phyloP scores from a whole-genome alignment of 345 rosid species.

The Corymbia maculata region DNA sequence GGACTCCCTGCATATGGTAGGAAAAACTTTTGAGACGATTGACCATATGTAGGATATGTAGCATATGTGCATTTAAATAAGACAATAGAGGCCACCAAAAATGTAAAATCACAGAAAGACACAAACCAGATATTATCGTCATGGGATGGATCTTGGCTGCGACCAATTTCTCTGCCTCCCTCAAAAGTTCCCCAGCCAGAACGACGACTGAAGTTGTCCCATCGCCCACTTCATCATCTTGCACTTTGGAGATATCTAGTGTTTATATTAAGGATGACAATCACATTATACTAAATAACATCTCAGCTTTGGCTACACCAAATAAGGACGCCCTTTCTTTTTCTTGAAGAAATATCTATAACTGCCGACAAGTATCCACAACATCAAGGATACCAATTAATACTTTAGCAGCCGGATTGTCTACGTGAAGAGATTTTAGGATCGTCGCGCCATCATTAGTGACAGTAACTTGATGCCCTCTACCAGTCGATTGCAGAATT shows the following conservation, averaged over 20 bases:
- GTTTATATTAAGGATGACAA: neutral
- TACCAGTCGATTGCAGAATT: slow-evolving; percentile 90
- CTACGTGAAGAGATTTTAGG: slow-evolving; percentile 85
- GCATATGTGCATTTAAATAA: neutral
- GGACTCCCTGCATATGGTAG: neutral
- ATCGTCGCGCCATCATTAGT: slow-evolving; percentile 98
- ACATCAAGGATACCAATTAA: slow-evolving; percentile 67
- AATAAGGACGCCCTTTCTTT: neutral
- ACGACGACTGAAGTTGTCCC: slow-evolving; percentile 99
- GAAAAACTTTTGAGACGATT: neutral
- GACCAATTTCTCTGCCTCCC: slow-evolving; percentile 93
- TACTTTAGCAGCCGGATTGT: slow-evolving; percentile 95
- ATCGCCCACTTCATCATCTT: slow-evolving; percentile 99
- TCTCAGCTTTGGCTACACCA: neutral
- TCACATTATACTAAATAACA: neutral
- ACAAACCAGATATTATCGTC: slow-evolving; percentile 80
- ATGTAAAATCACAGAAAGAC: neutral
- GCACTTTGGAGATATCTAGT: slow-evolving; percentile 92
- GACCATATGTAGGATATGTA: neutral
- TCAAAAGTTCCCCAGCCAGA: slow-evolving; percentile 89
- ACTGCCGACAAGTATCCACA: neutral
- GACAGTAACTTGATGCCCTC: slow-evolving; percentile 73
- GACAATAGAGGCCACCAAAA: neutral
- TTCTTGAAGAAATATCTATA: neutral
- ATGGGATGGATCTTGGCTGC: slow-evolving; percentile 93